Evolutionary conservation across 305 asterid species (phyloP).

Genomic region (Solanum chacoense): DNA sequence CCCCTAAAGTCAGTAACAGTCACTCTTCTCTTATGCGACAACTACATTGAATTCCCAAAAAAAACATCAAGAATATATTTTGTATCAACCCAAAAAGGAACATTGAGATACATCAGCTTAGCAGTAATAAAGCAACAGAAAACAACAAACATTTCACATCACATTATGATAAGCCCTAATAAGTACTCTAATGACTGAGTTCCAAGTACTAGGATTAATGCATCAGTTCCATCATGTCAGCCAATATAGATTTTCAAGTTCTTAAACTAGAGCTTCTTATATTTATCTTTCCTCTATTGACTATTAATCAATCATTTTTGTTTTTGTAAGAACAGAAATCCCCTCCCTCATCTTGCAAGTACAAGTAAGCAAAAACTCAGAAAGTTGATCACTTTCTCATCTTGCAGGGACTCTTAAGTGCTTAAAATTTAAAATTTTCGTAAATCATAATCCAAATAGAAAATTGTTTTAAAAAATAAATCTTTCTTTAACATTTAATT

Average conservation of each 20-base stretch:
- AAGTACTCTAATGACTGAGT: background rate
- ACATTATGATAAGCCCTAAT: background rate
- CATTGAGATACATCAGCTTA: background rate
- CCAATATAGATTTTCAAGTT: background rate
- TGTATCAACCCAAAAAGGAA: background rate
- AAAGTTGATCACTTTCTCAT: background rate
- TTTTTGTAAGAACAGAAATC: background rate
- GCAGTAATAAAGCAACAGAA: background rate
- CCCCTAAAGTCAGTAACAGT: conserved; percentile 83
- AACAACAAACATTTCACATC: background rate
- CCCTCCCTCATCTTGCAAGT: background rate
- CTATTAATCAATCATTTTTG: background rate
- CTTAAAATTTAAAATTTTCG: background rate
- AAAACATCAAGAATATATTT: background rate
- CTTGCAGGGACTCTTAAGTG: background rate
- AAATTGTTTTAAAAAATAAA: background rate
- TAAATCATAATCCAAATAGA: background rate
- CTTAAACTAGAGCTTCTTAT: background rate
- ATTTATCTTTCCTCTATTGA: background rate
- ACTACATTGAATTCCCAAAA: conserved; percentile 15
- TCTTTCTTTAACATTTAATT: background rate
- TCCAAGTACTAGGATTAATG: background rate
- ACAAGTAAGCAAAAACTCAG: background rate
- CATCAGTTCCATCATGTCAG: background rate
- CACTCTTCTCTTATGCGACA: conserved; percentile 77